phyloP scores from a whole-genome alignment of 768 basidiomycete species.

The Lentinula detonsa region DNA sequence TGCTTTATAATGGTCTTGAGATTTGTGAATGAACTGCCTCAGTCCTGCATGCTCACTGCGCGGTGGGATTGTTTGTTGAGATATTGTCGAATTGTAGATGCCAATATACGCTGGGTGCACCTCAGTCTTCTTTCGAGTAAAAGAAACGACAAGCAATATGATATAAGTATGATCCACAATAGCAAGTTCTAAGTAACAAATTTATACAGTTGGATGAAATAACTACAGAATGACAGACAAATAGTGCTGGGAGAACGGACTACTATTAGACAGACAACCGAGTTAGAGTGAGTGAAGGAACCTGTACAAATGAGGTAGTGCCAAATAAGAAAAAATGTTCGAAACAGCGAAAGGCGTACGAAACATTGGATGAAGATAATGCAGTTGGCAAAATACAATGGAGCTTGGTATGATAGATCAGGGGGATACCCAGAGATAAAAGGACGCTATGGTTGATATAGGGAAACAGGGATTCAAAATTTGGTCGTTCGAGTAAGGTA shows the following conservation, averaged over 20 bases:
- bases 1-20: not conserved
- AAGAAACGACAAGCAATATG: conserved; percentile 5
- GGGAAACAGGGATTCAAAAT: conserved; percentile 26
- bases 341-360: conserved; percentile 25
- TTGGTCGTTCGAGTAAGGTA: conserved; percentile 32
- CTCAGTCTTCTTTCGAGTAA: not conserved
- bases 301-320: conserved; percentile 50
- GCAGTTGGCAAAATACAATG: conserved; percentile 71
- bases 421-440: conserved; percentile 29
- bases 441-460: conserved; percentile 27
- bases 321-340: conserved; percentile 23
- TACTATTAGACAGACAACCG: conserved; percentile 69
- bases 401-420: conserved; percentile 45
- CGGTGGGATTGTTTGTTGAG: too few species aligned
- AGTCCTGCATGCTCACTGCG: too few species aligned
- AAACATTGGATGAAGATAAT: conserved; percentile 41
- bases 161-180: conserved; percentile 7
- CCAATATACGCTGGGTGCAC: too few species aligned
- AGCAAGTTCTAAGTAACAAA: conserved; percentile 30
- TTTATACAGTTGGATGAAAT: conserved; percentile 52
- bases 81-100: too few species aligned
- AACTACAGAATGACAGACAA: conserved; percentile 70
- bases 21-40: too few species aligned
- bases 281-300: conserved; percentile 44
- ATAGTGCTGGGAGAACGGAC: conserved; percentile 46